Evolutionary conservation across 176 grass and related monocot species (phyloP).

Genomic region (Eleusine indica): DNA sequence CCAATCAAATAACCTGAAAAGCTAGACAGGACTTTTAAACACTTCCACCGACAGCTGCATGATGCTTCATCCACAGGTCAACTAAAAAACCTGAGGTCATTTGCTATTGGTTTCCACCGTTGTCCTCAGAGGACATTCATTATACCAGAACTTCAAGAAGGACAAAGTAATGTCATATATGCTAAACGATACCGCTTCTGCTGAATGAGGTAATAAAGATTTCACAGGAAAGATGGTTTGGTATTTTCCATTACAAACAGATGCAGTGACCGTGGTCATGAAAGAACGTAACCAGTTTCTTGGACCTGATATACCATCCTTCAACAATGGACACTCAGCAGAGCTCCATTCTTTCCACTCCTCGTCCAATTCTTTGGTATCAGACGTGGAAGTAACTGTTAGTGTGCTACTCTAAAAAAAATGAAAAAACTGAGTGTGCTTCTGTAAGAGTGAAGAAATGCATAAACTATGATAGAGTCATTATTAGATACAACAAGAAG

Average conservation of each 20-base stretch:
- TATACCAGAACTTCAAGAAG: conserved; percentile 63
- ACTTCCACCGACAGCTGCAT: conserved; percentile 56
- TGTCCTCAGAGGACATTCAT: conserved; percentile 24
- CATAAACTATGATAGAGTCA: conserved; percentile 71
- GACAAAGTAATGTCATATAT: conserved; percentile 63
- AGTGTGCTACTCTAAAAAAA: not conserved
- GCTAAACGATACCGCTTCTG: conserved; percentile 82
- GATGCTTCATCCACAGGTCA: conserved; percentile 50
- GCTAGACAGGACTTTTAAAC: conserved; percentile 73
- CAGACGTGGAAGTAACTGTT: conserved; percentile 43
- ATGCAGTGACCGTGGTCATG: conserved; percentile 51
- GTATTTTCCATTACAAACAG: conserved; percentile 69
- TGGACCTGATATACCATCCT: conserved; percentile 43
- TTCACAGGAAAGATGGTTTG: conserved; percentile 68
- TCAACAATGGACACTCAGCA: conserved; percentile 36
- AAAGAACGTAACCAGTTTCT: conserved; percentile 69
- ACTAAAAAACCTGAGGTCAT: conserved; percentile 26
- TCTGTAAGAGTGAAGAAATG: conserved; percentile 54
- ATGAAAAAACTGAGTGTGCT: not conserved
- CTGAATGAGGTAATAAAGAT: conserved; percentile 67
- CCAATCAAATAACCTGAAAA: conserved; percentile 72
- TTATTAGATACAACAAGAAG: conserved; percentile 73
- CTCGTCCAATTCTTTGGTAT: conserved; percentile 57
- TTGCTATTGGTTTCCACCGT: conserved; percentile 22
- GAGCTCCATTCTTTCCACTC: conserved; percentile 79